Evolutionary conservation across 169 alveolate species (phyloP).

Genomic region (Cyclospora cayetanensis): DNA sequence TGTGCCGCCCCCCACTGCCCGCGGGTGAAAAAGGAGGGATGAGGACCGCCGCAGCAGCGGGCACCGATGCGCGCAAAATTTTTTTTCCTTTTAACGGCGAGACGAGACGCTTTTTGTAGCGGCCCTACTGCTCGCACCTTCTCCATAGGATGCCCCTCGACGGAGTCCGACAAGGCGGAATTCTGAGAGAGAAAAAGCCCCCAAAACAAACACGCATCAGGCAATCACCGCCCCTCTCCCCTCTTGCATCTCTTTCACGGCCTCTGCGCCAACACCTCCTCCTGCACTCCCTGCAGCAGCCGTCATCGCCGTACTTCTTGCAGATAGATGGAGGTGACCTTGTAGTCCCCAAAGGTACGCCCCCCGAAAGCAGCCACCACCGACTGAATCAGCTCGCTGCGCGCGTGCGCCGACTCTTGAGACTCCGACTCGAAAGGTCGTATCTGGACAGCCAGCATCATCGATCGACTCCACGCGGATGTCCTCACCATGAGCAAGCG

Average conservation of each 20-base stretch:
- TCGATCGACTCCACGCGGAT: background rate
- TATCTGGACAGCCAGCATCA: background rate
- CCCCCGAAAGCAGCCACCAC: constrained; percentile 24
- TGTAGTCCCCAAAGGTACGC: background rate
- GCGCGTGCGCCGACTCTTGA: background rate
- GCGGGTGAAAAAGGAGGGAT: too few relatives aligned
- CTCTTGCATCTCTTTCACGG: too few relatives aligned
- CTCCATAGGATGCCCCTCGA: constrained; percentile 8
- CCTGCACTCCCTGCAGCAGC: background rate
- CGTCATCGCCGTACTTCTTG: constrained; percentile 17
- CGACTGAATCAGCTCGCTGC: background rate
- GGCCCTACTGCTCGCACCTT: background rate
- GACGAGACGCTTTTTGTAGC: too few relatives aligned
- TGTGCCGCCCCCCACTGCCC: too few relatives aligned
- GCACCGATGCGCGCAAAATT: too few relatives aligned
- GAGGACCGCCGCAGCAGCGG: too few relatives aligned
- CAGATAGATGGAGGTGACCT: constrained; percentile 26
- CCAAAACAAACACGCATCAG: background rate
- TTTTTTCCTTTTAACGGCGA: too few relatives aligned
- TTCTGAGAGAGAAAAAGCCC: background rate
- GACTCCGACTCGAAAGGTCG: background rate
- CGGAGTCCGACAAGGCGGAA: background rate
- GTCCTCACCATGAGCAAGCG: background rate
- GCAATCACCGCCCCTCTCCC: too few relatives aligned
- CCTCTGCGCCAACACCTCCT: background rate